These are phyloP conservation scores for Lecanicillium sp. DNA, from an alignment of 2,329 filamentous ascomycete genomes.

Conservation along the genomic window DNA sequence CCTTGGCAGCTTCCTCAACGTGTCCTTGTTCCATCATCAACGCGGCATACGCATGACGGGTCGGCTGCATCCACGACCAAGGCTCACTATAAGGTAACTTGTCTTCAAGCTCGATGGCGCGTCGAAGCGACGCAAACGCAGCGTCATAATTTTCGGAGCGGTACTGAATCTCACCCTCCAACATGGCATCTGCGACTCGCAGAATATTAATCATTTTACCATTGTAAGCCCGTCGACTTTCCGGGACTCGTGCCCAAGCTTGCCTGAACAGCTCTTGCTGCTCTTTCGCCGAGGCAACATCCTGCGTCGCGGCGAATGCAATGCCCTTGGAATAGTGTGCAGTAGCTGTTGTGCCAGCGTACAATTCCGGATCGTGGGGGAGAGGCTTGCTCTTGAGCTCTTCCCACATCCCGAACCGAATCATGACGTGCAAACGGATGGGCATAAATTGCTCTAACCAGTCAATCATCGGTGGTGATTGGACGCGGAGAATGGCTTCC, in stretches of 20 bases:
- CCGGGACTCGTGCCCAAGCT: conserved; percentile 41
- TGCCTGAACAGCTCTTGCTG: conserved; percentile 40
- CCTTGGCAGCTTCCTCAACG: conserved; percentile 42
- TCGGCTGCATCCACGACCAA: conserved; percentile 67
- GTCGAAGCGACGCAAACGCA: conserved; percentile 48
- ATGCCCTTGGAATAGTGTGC: conserved; percentile 60
- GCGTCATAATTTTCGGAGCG: conserved; percentile 46
- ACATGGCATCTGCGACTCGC: conserved; percentile 51
- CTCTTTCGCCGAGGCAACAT: conserved; percentile 40
- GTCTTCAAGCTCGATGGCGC: conserved; percentile 48
- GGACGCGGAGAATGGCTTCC: conserved; percentile 47
- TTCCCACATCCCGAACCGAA: conserved; percentile 64
- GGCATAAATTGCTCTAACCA: conserved; percentile 62
- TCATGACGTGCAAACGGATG: conserved; percentile 56
- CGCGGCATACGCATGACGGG: conserved; percentile 57
- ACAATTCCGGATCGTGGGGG: conserved; percentile 49
- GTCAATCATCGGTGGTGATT: conserved; percentile 64
- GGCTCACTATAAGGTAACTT: conserved; percentile 58
- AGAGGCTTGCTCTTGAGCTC: conserved; percentile 49
- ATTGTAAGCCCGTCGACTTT: conserved; percentile 55
- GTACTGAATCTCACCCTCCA: conserved; percentile 65
- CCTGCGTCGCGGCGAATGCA: conserved; percentile 50
- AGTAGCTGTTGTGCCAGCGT: conserved; percentile 59
- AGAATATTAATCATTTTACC: conserved; percentile 58
- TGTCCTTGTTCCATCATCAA: conserved; percentile 56